Evolutionary conservation across 2,329 filamentous ascomycete species (phyloP).

Genomic region (Emmonsiellopsis sp.): DNA sequence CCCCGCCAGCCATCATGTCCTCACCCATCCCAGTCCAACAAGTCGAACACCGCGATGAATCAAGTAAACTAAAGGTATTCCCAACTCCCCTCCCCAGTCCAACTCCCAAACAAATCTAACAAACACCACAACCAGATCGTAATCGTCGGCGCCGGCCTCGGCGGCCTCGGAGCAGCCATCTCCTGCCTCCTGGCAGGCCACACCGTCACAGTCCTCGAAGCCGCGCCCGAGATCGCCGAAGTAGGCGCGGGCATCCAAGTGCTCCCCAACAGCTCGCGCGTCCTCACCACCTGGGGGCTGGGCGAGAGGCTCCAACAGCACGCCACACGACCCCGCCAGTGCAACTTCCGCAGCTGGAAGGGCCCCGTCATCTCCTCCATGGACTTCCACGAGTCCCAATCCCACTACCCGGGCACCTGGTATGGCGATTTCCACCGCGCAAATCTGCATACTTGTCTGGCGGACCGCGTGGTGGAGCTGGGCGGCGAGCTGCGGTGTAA

Average conservation of each 20-base stretch:
- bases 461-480: not conserved
- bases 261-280: slow-evolving; percentile 22
- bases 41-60: slow-evolving; percentile 1
- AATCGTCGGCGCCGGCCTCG: slow-evolving; percentile 16
- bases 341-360: slow-evolving; percentile 22
- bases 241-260: slow-evolving; percentile 29
- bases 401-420: not conserved
- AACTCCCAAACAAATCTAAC: not conserved
- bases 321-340: slow-evolving; percentile 20
- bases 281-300: slow-evolving; percentile 21
- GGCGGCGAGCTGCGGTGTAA: not conserved
- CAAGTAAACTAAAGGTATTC: slow-evolving; percentile 2
- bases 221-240: slow-evolving; percentile 30
- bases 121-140: slow-evolving; percentile 6
- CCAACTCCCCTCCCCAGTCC: not conserved
- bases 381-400: slow-evolving; percentile 9
- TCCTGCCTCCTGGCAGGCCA: slow-evolving; percentile 12
- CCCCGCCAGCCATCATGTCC: not conserved
- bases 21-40: not conserved
- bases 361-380: slow-evolving; percentile 21
- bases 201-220: slow-evolving; percentile 23
- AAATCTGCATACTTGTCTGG: not conserved
- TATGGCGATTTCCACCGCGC: slow-evolving; percentile 5
- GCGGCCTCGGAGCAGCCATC: slow-evolving; percentile 15
- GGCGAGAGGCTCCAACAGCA: slow-evolving; percentile 16